These are phyloP conservation scores for Hymenoscyphus scutula DNA, from an alignment of 2,329 filamentous ascomycete species.

Conservation along the genomic window DNA sequence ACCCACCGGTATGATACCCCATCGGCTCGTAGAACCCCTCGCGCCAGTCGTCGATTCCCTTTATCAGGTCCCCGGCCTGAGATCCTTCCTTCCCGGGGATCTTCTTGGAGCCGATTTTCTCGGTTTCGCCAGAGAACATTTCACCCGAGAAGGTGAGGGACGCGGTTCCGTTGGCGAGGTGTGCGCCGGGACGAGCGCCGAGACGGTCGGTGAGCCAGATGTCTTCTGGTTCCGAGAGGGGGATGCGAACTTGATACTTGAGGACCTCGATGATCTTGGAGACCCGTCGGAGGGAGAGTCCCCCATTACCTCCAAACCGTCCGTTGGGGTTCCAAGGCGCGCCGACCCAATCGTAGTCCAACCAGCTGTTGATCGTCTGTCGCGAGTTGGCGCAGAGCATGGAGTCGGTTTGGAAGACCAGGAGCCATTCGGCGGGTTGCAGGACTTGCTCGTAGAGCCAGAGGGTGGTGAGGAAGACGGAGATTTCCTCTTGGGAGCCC, in stretches of 20 bases:
- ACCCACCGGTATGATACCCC: slow-evolving; percentile 56
- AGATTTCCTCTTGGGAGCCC: slow-evolving; percentile 50
- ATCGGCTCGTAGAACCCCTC: slow-evolving; percentile 55
- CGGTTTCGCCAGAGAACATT: slow-evolving; percentile 41
- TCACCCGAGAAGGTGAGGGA: slow-evolving; percentile 52
- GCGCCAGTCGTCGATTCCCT: slow-evolving; percentile 50
- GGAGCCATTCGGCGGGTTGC: slow-evolving; percentile 51
- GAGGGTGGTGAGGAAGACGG: slow-evolving; percentile 49
- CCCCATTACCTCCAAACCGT: slow-evolving; percentile 36
- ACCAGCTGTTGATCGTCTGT: slow-evolving; percentile 36
- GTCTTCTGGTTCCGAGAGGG: slow-evolving; percentile 51
- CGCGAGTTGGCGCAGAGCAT: slow-evolving; percentile 54
- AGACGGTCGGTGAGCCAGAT: slow-evolving; percentile 55
- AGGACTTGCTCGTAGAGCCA: slow-evolving; percentile 52
- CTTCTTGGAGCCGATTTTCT: slow-evolving; percentile 30
- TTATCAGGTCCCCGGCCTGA: slow-evolving; percentile 34
- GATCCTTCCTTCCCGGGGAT: slow-evolving; percentile 25
- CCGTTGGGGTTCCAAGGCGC: slow-evolving; percentile 36
- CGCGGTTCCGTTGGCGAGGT: slow-evolving; percentile 51
- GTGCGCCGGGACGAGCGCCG: slow-evolving; percentile 46
- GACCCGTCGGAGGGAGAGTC: slow-evolving; percentile 49
- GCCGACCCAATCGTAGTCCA: slow-evolving; percentile 39
- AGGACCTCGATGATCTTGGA: slow-evolving; percentile 53
- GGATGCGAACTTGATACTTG: slow-evolving; percentile 44
- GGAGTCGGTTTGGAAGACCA: slow-evolving; percentile 56